Conservation (phyloP, 768 basidiomycete genomes). For the Leccinellum rugosiceps region DNA sequence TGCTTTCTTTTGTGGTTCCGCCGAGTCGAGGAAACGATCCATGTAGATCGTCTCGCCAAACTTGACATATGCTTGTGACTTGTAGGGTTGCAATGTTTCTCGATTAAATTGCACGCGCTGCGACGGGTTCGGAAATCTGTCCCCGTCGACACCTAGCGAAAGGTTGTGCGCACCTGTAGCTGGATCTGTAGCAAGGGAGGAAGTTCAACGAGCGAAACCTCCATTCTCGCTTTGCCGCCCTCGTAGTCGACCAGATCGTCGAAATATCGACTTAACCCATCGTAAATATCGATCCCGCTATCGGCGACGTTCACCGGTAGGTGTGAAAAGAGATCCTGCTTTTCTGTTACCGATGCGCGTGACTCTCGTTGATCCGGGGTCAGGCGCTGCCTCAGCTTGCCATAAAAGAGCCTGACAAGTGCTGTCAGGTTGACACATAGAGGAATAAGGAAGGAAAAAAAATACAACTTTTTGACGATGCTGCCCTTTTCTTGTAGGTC, state of each 20-base stretch:
- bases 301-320: conserved; percentile 91
- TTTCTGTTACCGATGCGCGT: conserved; percentile 66
- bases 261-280: conserved; percentile 89
- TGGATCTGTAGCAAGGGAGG: conserved; percentile 94
- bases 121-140: conserved; percentile 6
- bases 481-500: conserved; percentile 60
- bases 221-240: conserved; percentile 83
- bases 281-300: conserved; percentile 88
- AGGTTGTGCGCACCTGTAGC: conserved; percentile 63
- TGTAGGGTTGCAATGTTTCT: conserved; percentile 86
- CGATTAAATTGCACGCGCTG: conserved; percentile 95
- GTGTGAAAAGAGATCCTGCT: conserved; percentile 91
- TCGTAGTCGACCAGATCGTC: conserved; percentile 86
- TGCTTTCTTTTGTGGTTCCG: conserved; percentile 65
- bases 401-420: conserved; percentile 74
- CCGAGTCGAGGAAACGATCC: conserved; percentile 87
- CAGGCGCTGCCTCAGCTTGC: conserved; percentile 72
- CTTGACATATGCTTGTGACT: conserved; percentile 93
- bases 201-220: conserved; percentile 78
- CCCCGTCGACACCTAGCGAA: not conserved
- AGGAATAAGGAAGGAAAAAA: not conserved
- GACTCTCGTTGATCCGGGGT: conserved; percentile 37
- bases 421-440: conserved; percentile 1
- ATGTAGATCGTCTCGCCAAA: conserved; percentile 85
- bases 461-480: conserved; percentile 72